phyloP scores from a whole-genome alignment of 345 rosid species.

The Eutrema japonicum region DNA sequence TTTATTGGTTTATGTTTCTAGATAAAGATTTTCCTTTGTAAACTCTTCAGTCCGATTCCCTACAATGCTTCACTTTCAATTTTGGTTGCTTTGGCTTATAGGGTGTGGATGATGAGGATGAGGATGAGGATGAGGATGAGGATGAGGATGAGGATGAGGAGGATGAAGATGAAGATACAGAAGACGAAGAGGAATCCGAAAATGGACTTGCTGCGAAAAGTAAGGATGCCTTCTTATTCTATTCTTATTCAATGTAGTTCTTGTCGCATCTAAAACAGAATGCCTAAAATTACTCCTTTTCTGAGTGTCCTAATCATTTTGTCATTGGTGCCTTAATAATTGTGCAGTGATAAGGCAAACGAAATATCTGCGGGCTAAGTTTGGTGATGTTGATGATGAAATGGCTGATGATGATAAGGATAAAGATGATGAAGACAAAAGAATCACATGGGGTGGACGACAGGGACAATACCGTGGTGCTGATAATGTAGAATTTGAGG shows the following conservation, averaged over 20 bases:
- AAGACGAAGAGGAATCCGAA: conserved; percentile 46
- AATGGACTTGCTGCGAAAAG: conserved; percentile 62
- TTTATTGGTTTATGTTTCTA: not conserved
- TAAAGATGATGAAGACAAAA: conserved; percentile 53
- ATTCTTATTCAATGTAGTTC: not conserved
- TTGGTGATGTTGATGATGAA: conserved; percentile 77
- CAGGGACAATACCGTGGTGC: conserved; percentile 52
- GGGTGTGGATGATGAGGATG: conserved; percentile 39
- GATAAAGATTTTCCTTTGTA: not conserved
- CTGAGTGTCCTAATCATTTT: not conserved
- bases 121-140: conserved; percentile 52
- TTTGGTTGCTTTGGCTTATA: conserved; percentile 25
- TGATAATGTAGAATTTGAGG: conserved; percentile 68
- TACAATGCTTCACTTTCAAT: not conserved
- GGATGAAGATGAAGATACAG: conserved; percentile 49
- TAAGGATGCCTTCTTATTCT: conserved; percentile 42
- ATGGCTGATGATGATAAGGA: conserved; percentile 66
- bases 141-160: conserved; percentile 47
- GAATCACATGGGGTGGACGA: conserved; percentile 55
- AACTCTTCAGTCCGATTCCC: not conserved
- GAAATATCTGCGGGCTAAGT: conserved; percentile 57
- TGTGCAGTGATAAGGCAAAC: conserved; percentile 69
- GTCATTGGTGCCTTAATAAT: conserved; percentile 2
- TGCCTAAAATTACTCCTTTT: not conserved
- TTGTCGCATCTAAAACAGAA: not conserved